A percentile compares a stretch with the other conserved stretches of the same genome.
phyloP scores from a whole-genome alignment of 345 rosid species.

The Ricinus communis region DNA sequence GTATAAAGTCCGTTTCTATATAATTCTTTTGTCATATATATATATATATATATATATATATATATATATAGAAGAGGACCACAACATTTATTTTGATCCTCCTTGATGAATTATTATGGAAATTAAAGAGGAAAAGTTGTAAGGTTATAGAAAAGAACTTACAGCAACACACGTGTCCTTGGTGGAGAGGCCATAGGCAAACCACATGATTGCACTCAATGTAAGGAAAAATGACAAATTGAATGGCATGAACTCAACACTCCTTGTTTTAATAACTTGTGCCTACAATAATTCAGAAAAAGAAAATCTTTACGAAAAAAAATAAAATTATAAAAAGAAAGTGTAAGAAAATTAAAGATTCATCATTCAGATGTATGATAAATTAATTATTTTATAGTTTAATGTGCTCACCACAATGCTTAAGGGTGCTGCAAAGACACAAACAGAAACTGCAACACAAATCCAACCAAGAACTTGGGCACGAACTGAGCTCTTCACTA shows the following conservation, averaged over 20 bases:
- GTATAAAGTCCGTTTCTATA: too few species aligned
- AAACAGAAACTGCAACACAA: constrained; percentile 61
- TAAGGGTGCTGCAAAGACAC: constrained; percentile 83
- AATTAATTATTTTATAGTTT: background rate
- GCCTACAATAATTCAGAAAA: constrained; percentile 35
- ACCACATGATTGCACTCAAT: constrained; percentile 78
- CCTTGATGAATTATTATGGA: background rate
- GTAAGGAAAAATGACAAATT: constrained; percentile 77
- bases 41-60: too few species aligned
- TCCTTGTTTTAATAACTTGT: constrained; percentile 65
- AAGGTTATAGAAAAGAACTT: constrained; percentile 24
- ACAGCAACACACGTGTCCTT: constrained; percentile 74
- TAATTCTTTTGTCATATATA: too few species aligned
- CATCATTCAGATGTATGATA: background rate
- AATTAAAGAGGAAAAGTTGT: background rate
- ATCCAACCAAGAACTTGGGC: constrained; percentile 76
- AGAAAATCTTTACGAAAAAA: background rate
- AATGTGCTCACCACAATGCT: constrained; percentile 56
- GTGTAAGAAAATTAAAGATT: background rate
- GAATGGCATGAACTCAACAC: constrained; percentile 96
- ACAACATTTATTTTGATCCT: background rate
- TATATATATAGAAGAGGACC: background rate
- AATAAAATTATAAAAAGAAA: background rate
- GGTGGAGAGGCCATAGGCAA: constrained; percentile 61
- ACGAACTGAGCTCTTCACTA: constrained; percentile 22